These are phyloP conservation scores for Daldinia bambusicola DNA, from an alignment of 495 filamentous ascomycete species.

Conservation along the genomic window DNA sequence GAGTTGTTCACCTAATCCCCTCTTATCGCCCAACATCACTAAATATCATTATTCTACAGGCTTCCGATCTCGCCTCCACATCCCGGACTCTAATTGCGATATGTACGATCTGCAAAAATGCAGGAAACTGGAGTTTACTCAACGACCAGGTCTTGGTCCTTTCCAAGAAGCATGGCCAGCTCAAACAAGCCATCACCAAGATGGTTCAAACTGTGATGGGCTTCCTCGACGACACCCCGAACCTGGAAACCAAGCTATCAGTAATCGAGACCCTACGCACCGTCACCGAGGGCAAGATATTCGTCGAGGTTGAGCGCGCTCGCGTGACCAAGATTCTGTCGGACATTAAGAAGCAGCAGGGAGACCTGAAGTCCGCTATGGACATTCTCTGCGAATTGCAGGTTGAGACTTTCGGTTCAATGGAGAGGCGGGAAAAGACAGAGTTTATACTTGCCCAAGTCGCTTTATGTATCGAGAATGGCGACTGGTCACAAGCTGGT, in stretches of 20 bases:
- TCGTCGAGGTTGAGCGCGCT: slow-evolving; percentile 97
- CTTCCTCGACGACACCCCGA: slow-evolving; percentile 84
- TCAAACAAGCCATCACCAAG: slow-evolving; percentile 97
- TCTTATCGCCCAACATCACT: slow-evolving; percentile 32
- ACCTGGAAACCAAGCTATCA: slow-evolving; percentile 84
- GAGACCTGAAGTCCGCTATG: slow-evolving; percentile 86
- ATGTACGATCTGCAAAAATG: slow-evolving; percentile 92
- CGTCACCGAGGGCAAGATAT: slow-evolving; percentile 99
- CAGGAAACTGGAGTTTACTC: slow-evolving; percentile 89
- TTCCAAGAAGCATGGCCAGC: slow-evolving; percentile 99
- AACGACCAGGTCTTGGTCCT: slow-evolving; percentile 96
- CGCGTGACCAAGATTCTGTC: slow-evolving; percentile 94
- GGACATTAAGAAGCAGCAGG: slow-evolving; percentile 95
- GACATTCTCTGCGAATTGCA: slow-evolving; percentile 97
- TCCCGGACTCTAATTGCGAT: slow-evolving; percentile 86
- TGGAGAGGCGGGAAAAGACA: slow-evolving; percentile 96
- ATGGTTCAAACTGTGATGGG: slow-evolving; percentile 98
- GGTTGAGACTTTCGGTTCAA: slow-evolving; percentile 98
- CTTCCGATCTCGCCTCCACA: slow-evolving; percentile 93
- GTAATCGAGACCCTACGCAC: slow-evolving; percentile 95
- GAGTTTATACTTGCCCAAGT: slow-evolving; percentile 98
- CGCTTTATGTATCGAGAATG: slow-evolving; percentile 90
- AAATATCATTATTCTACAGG: slow-evolving; percentile 59
- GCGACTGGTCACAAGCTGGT: slow-evolving; percentile 94
- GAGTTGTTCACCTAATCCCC: slow-evolving; percentile 21